Percentiles rank a stretch among this genome's conserved stretches.
These are phyloP conservation scores for Fereydounia khargensis DNA, from an alignment of 1,284 basidiomycete species.

Conservation along the genomic window DNA sequence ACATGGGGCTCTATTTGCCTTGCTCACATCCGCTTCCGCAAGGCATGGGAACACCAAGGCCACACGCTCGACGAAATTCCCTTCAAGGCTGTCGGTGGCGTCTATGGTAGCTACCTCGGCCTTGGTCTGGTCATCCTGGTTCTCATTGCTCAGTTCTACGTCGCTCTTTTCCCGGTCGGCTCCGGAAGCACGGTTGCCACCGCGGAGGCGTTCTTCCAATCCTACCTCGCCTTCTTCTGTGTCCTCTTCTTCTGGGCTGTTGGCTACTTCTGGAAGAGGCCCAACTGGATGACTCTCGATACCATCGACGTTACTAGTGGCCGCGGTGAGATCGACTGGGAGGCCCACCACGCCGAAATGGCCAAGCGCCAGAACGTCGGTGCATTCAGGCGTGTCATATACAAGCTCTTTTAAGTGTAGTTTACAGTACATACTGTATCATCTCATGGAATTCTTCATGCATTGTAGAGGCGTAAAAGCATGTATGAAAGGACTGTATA, in stretches of 20 bases:
- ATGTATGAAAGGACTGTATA: no score
- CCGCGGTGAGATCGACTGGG: no score
- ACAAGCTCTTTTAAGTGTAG: no score
- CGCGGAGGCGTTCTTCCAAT: constrained; percentile 61
- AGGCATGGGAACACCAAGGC: constrained; percentile 61
- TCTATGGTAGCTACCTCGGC: constrained; percentile 60
- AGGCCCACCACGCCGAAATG: no score
- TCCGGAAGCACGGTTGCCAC: constrained; percentile 56
- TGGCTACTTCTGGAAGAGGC: constrained; percentile 35
- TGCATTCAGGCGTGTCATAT: no score
- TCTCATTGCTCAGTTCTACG: constrained; percentile 35
- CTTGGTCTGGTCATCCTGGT: constrained; percentile 52
- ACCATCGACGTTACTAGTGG: no score
- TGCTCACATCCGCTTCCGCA: constrained; percentile 64
- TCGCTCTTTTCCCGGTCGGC: constrained; percentile 44
- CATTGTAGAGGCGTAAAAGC: no score
- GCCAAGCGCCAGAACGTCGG: no score
- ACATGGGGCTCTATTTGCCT: constrained; percentile 56
- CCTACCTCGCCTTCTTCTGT: constrained; percentile 58
- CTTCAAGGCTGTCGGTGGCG: constrained; percentile 61
- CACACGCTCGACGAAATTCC: constrained; percentile 61
- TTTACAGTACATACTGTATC: no score
- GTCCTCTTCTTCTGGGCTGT: constrained; percentile 25
- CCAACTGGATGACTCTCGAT: no score
- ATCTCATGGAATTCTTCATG: no score